A percentile compares a stretch with the other conserved stretches of the same genome.
These are phyloP conservation scores for Kluyveromyces sp. DNA, from an alignment of 1,139 yeast genomes.

Conservation along the genomic window DNA sequence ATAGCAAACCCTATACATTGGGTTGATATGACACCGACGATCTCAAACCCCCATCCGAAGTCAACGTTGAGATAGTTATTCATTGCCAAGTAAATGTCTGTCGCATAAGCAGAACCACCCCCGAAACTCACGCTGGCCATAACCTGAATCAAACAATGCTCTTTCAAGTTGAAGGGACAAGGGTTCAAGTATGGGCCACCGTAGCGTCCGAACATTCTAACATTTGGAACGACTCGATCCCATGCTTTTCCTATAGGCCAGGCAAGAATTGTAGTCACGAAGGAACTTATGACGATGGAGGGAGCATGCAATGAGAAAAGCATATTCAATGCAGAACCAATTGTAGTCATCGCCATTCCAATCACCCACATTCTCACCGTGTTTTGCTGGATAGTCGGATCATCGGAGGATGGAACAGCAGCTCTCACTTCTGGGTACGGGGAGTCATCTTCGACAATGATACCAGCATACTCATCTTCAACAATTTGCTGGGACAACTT, in stretches of 20 bases:
- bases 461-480: constrained; percentile 12
- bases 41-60: constrained; percentile 45
- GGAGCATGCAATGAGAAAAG: constrained; percentile 58
- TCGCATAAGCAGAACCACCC: constrained; percentile 54
- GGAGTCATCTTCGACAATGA: constrained; percentile 44
- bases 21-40: constrained; percentile 47
- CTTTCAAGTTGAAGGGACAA: constrained; percentile 56
- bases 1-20: constrained; percentile 60
- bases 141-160: constrained; percentile 57
- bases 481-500: neutral
- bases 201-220: constrained; percentile 38
- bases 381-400: constrained; percentile 47
- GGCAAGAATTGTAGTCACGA: constrained; percentile 52
- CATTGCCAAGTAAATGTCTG: constrained; percentile 53
- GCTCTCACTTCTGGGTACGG: constrained; percentile 69
- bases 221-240: constrained; percentile 44
- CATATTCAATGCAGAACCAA: constrained; percentile 55
- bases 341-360: constrained; percentile 44
- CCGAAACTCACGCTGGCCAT: constrained; percentile 55
- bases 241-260: constrained; percentile 56
- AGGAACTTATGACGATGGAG: constrained; percentile 44
- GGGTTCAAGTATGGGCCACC: constrained; percentile 41
- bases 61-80: constrained; percentile 41
- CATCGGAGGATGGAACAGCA: constrained; percentile 58
- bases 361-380: constrained; percentile 59